These are phyloP conservation scores for Glycine tomentella DNA, from an alignment of 306 rosid species.

Conservation along the genomic window DNA sequence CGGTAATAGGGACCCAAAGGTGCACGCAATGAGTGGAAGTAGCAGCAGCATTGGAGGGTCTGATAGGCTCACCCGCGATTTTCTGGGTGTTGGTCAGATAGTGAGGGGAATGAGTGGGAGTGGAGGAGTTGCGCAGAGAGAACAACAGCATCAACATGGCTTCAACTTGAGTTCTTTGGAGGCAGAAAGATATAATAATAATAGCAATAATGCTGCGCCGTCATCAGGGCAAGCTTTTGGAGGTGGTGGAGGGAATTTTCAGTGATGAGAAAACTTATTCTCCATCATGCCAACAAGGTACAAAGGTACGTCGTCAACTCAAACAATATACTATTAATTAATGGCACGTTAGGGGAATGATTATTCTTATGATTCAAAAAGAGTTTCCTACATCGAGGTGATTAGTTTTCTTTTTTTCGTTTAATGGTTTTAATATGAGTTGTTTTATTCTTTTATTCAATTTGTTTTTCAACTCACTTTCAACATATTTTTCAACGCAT, in stretches of 20 bases:
- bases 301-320: constrained; percentile 52
- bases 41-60: constrained; percentile 51
- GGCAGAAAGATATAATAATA: constrained; percentile 45
- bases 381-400: constrained; percentile 48
- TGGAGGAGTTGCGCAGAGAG: constrained; percentile 51
- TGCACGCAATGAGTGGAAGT: constrained; percentile 35
- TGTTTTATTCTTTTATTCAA: too few species aligned
- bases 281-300: neutral
- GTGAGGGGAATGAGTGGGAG: constrained; percentile 78
- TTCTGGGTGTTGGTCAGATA: constrained; percentile 89
- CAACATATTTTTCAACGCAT: too few species aligned
- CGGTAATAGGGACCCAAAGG: constrained; percentile 41
- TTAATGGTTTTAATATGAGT: neutral
- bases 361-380: neutral
- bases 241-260: constrained; percentile 70
- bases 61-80: constrained; percentile 83
- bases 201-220: constrained; percentile 24
- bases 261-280: constrained; percentile 44
- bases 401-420: neutral
- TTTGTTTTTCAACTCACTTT: neutral
- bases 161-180: constrained; percentile 60
- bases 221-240: constrained; percentile 70
- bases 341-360: neutral
- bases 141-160: constrained; percentile 53
- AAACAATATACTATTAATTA: neutral